These are phyloP conservation scores for Gossypium anomalum DNA, from an alignment of 345 rosid genomes.

Conservation along the genomic window DNA sequence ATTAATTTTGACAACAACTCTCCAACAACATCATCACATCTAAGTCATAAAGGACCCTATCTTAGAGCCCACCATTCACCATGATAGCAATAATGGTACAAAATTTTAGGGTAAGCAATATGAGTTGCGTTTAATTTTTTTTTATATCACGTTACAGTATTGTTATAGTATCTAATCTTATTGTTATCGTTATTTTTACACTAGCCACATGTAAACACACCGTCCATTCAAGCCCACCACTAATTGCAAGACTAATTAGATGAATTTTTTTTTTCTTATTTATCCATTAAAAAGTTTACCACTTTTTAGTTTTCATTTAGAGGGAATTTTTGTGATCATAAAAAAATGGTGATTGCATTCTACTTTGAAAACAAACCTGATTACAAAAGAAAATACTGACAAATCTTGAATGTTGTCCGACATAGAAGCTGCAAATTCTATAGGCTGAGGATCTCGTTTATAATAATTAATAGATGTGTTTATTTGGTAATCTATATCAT, in stretches of 20 bases:
- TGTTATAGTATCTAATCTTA: accelerated
- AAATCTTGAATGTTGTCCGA: slow-evolving; percentile 62
- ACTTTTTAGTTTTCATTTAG: too few species aligned
- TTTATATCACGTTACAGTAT: accelerated
- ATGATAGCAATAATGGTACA: too few species aligned
- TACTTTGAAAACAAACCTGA: slow-evolving; percentile 55
- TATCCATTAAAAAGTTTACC: not conserved
- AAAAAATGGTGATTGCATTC: not conserved
- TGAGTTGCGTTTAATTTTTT: too few species aligned
- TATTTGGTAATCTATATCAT: too few species aligned
- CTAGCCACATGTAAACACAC: not conserved
- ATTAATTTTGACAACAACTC: not conserved
- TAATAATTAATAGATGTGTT: not conserved
- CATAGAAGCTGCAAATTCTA: slow-evolving; percentile 59
- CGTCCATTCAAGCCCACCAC: too few species aligned
- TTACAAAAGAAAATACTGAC: slow-evolving; percentile 56
- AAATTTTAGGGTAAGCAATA: too few species aligned
- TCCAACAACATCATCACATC: not conserved
- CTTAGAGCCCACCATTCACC: not conserved
- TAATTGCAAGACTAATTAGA: not conserved
- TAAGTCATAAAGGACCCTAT: not conserved
- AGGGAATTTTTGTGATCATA: too few species aligned
- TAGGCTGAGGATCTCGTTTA: slow-evolving; percentile 68
- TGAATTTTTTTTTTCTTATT: too few species aligned
- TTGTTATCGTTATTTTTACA: accelerated